Percentiles rank a stretch among this genome's conserved stretches.
Conservation (phyloP, 495 filamentous ascomycete genomes). For the Jackrogersella multiformis region DNA sequence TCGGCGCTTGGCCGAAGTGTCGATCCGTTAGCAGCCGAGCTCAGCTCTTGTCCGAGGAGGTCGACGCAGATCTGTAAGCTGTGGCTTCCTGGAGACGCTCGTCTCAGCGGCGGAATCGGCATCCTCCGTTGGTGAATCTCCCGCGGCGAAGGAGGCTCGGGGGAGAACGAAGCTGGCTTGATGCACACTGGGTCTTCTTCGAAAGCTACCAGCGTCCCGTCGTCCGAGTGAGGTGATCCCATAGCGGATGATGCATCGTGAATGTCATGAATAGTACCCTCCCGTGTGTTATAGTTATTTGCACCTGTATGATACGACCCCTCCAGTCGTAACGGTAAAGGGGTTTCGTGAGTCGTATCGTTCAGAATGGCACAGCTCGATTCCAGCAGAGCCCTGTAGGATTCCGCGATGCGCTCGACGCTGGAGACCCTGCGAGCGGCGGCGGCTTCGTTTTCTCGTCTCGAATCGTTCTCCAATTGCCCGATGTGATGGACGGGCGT, state of each 20-base stretch:
- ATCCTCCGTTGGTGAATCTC: slow-evolving; percentile 3
- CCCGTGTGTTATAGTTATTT: slow-evolving; percentile 10
- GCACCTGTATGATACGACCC: background rate
- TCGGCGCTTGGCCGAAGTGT: slow-evolving; percentile 37
- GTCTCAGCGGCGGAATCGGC: slow-evolving; percentile 21
- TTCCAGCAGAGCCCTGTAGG: slow-evolving; percentile 54
- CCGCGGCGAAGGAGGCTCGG: slow-evolving; percentile 36
- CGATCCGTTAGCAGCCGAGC: slow-evolving; percentile 44
- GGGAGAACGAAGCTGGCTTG: slow-evolving; percentile 50
- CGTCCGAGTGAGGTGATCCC: slow-evolving; percentile 52
- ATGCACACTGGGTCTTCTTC: slow-evolving; percentile 55
- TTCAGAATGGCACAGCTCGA: slow-evolving; percentile 41
- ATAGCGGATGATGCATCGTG: slow-evolving; percentile 22
- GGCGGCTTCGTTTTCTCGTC: slow-evolving; percentile 37
- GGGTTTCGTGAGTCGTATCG: slow-evolving; percentile 33
- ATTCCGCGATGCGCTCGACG: slow-evolving; percentile 57
- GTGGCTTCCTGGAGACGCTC: slow-evolving; percentile 40
- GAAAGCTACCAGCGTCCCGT: slow-evolving; percentile 55
- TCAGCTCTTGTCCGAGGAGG: slow-evolving; percentile 54
- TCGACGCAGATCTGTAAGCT: slow-evolving; percentile 55
- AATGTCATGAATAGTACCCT: slow-evolving; percentile 23
- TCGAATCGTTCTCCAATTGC: slow-evolving; percentile 48
- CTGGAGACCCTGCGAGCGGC: slow-evolving; percentile 44
- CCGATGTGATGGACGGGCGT: slow-evolving; percentile 55
- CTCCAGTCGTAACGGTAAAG: slow-evolving; percentile 29